Conservation (phyloP, 139 green algal genomes). For the Pleodorina starrii region DNA sequence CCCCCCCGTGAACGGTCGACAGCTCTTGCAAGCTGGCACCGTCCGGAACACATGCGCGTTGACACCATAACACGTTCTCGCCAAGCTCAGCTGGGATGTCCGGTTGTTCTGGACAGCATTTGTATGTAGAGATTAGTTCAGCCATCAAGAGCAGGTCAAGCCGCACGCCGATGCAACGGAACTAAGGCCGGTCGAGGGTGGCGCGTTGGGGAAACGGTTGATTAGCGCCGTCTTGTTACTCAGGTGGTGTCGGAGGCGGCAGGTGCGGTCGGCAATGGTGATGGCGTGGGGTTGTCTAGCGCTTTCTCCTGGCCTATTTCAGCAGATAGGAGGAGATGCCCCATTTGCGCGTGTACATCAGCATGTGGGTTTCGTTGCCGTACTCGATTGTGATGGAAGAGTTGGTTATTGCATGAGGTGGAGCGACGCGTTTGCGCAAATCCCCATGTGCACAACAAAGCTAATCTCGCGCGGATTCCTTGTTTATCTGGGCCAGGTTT, state of each 20-base stretch:
- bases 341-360: slow-evolving; percentile 9
- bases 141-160: no score
- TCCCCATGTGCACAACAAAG: not conserved
- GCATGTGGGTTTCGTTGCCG: not conserved
- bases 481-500: not conserved
- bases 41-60: no score
- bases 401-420: not conserved
- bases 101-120: no score
- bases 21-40: not conserved
- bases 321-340: not conserved
- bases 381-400: not conserved
- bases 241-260: no score
- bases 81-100: no score
- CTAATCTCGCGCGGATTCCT: not conserved
- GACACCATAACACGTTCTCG: no score
- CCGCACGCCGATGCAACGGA: no score
- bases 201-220: no score
- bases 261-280: not conserved
- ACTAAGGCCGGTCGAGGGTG: no score
- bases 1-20: not conserved
- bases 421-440: not conserved
- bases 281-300: not conserved
- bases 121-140: no score
- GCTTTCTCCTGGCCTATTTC: not conserved
- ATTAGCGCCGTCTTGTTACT: no score